Evolutionary conservation across 192 early-diverging fungal species (phyloP), one percentile per base, ranked within the genome.

Genomic region (Podila epigama): DNA sequence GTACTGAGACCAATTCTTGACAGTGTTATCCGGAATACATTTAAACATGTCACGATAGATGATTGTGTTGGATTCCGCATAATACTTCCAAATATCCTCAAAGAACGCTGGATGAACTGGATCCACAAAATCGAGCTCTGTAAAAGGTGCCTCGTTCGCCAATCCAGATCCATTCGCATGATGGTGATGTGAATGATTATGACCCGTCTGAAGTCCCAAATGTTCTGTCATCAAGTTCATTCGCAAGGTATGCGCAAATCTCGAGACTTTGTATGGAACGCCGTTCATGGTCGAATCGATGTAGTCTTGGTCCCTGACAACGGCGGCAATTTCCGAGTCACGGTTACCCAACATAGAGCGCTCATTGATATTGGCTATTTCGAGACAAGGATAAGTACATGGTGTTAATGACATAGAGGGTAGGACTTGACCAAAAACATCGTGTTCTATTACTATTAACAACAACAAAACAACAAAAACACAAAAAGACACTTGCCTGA

Each of bases 301-400:
- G 10, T 85, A 77, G 31, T 89, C 84, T 63, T 90, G 86, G 34
- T 90, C 89, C 40, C 75, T 28, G 13, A 95, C 78, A 5, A 92
- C 83, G 55, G 92, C 90, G 18, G 92, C 93, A 27, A 95, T 88
- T 73, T 95, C 94, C 1, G 91, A 92, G 72, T 95, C 94, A 33
- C 91, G 89, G 57, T 86, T 86, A 3, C 94, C 94, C 27, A 88
- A 80, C 85, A 90, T 90, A 9, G 94, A 95, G 1, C 94, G 89
- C 80, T 95, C 94, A 67, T 95, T 95, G 81, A 95, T 91, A 68
- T 95, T 95, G 51, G 94, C 94, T 75, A 58, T 40, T 34, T 54
- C 20, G 15, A 13, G 3, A 36, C 27, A 37, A 0, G 33, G 25
- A 22, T 52, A 56, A 34, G 27, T 9, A 57, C 41, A 12, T 7